A percentile compares a stretch with the other conserved stretches of the same genome.
These are phyloP conservation scores for Saururus chinensis DNA, from an alignment of 164 flowering plant genomes.

Conservation along the genomic window DNA sequence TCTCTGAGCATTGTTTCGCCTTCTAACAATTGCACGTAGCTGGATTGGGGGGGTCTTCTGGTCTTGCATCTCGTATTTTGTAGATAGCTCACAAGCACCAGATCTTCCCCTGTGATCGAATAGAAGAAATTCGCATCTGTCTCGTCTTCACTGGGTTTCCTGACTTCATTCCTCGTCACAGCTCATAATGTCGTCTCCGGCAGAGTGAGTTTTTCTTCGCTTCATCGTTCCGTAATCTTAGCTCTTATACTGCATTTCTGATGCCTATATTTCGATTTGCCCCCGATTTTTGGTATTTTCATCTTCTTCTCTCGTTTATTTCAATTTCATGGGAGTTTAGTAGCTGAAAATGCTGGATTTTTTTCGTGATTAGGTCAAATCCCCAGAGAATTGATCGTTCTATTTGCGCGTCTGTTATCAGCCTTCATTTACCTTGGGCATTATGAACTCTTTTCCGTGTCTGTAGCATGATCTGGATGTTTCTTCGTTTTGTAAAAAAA, in stretches of 20 bases:
- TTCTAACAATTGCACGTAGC: no score
- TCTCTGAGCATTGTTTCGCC: no score
- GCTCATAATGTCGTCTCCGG: constrained; percentile 7
- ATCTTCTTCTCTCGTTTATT: neutral
- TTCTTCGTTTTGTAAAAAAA: no score
- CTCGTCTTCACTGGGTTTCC: neutral
- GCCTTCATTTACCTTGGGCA: no score
- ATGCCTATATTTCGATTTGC: neutral
- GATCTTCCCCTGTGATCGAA: no score
- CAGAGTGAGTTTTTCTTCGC: constrained; percentile 1
- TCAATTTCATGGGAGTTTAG: neutral
- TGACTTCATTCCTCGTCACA: no score
- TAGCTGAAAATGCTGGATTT: neutral
- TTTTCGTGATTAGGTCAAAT: neutral
- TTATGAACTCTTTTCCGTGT: no score
- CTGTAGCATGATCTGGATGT: no score
- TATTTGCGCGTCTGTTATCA: neutral
- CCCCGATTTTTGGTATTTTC: neutral
- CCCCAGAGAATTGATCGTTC: neutral
- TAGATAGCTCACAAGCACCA: no score
- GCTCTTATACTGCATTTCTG: neutral
- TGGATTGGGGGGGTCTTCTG: no score
- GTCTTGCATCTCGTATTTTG: no score
- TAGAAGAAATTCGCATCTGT: no score
- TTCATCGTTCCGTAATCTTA: neutral